Percentiles rank a stretch among this genome's conserved stretches.
Evolutionary conservation across 2,329 filamentous ascomycete genomes (phyloP).

Genomic region (Colletotrichum chrysophilum): DNA sequence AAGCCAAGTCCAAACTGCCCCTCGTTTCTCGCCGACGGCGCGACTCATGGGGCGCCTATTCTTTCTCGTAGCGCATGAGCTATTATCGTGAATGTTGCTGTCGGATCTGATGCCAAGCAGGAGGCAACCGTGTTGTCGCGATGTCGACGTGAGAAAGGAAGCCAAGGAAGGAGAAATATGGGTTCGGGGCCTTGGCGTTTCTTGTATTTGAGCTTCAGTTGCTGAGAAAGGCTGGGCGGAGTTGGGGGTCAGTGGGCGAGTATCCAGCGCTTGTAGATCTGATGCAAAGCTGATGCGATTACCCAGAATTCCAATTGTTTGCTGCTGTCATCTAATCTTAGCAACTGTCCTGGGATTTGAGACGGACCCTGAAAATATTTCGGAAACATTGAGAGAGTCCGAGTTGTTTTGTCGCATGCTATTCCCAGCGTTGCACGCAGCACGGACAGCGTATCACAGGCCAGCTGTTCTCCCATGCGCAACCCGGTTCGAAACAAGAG

Average conservation of each 20-base stretch:
- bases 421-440: constrained; percentile 9
- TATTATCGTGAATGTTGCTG: not conserved
- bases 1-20: not conserved
- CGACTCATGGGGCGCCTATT: not conserved
- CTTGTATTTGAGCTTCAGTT: constrained; percentile 9
- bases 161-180: not conserved
- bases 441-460: constrained; percentile 9
- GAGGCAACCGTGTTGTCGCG: not conserved
- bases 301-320: not conserved
- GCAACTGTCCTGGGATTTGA: not conserved
- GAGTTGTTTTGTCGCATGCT: constrained; percentile 6
- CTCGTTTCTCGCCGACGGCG: not conserved
- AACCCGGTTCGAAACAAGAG: not conserved
- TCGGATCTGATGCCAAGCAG: constrained; percentile 3
- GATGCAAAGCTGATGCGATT: not conserved
- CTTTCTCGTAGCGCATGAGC: not conserved
- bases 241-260: not conserved
- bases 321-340: constrained; percentile 4
- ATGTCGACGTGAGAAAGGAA: not conserved
- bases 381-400: not conserved
- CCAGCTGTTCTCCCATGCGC: constrained; percentile 1
- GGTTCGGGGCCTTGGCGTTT: constrained; percentile 11
- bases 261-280: not conserved
- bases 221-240: not conserved
- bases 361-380: not conserved